Evolutionary conservation across 805 yeast genomes (phyloP).

Genomic region (Blastobotrys mokoenaii): DNA sequence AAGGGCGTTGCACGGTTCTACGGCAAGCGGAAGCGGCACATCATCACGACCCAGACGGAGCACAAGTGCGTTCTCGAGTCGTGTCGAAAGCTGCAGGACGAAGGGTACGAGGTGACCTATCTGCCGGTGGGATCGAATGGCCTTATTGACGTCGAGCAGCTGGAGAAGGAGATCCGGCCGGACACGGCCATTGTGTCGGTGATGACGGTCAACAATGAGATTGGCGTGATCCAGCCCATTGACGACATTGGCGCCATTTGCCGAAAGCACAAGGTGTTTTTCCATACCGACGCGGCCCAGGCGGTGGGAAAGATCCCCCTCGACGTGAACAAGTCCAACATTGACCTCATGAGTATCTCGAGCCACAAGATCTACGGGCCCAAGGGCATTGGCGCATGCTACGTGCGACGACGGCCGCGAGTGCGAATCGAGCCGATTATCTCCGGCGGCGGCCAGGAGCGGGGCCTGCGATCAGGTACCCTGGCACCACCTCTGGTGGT

Average conservation of each 20-base stretch:
- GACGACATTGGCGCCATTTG: constrained; percentile 89
- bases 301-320: constrained; percentile 90
- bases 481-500: constrained; percentile 92
- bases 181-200: constrained; percentile 86
- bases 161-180: constrained; percentile 77
- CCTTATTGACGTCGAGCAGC: constrained; percentile 63
- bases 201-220: constrained; percentile 97
- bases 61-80: constrained; percentile 99
- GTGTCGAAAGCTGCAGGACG: constrained; percentile 89
- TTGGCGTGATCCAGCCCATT: constrained; percentile 93
- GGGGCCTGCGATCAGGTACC: constrained; percentile 96
- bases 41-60: constrained; percentile 93
- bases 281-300: constrained; percentile 97
- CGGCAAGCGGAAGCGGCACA: constrained; percentile 80
- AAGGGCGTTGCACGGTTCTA: constrained; percentile 96
- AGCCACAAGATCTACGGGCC: constrained; percentile 98
- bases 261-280: constrained; percentile 78
- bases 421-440: constrained; percentile 92
- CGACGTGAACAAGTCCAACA: constrained; percentile 88
- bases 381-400: constrained; percentile 94
- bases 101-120: constrained; percentile 93
- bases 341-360: constrained; percentile 87
- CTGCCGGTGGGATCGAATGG: constrained; percentile 80
- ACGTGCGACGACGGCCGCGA: constrained; percentile 94
- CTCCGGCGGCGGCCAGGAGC: constrained; percentile 98